Base-by-base conservation (phyloP, 208 protist species). In the Acanthamoeba healyi region DNA sequence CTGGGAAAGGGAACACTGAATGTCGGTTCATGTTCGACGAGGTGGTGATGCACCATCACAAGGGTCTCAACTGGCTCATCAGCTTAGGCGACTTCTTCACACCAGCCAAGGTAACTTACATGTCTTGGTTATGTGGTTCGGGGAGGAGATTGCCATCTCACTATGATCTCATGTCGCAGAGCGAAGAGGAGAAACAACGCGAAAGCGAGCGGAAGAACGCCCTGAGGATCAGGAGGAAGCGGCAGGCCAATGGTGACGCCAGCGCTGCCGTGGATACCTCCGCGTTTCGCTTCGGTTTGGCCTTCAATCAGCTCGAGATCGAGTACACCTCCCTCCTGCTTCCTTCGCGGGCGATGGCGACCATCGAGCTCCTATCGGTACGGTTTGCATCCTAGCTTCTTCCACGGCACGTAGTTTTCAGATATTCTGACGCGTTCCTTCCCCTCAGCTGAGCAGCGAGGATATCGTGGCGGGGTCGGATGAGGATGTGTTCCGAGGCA, bases 11-110 rank as follows among this genome's bases (percentile, higher is more conserved):
- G 6, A 19, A 15, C 44, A 93, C 58, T 0, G 89, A 91, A 24
- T 65, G 58, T 26, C 46, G 40, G 14, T 65, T 93, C 46, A 65
- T 74, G 38, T 82, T 93, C 24, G 46, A 93, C 42, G 65, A 93
- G 24, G 70, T 93, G 65, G 36, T 61, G 14, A 42, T 93, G 15
- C 67, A 93, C 34, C 89, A 93, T 32, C 58, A 82, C n/a, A 32
- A 61, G n/a, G 89, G 89, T 5, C 70, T 93, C 42, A 82, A 82
- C 42, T 93, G 89, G 89, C 38, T 93, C 32, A 10, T 93, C 46
- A 51, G 46, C 44, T 46, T 93, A 3, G n/a, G 26, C 34, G 42
- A 54, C 9, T 93, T 93, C 51, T 93, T 93, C 34, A 38, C 61
- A 2, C 61, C 89, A 1, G 4, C 40, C 26, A 86, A 82, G 72